Base-by-base conservation (phyloP, 176 grass and related monocot genomes). In the Pharus latifolius region DNA sequence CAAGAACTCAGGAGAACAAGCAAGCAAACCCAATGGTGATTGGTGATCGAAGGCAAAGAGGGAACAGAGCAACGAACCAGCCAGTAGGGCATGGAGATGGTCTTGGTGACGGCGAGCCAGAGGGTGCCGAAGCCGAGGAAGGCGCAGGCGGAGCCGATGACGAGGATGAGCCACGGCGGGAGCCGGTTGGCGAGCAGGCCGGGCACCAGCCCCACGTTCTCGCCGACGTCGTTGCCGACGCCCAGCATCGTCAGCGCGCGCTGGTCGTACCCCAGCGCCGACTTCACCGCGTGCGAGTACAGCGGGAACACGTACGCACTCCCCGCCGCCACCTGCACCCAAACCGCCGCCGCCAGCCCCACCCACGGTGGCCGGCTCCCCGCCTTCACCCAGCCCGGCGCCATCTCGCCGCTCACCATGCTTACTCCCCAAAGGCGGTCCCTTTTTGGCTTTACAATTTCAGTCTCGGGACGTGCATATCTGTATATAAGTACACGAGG, bases 271-370 rank as follows among this genome's bases (percentile, higher is more conserved):
- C 84, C 84, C 4, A 99, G 75, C 7, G 81, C 90, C 43, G 70
- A 65, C 70, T 88, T 98, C 20, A 89, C 25, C 44, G 87, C 71
- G 50, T 83, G 75, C 0, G 95, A 98, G 72, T 98, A 98, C 60
- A 98, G 90, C 64, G 87, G 95, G 81, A 98, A 98, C 26, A 84
- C 49, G 64, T 98, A 98, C 0, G 61, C 94, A 40, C 78, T 91
- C 24, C 94, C 94, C 9, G 89, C 94, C 7, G 84, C 95, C 67
- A 99, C 82, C 88, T 91, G 87, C 75, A 94, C 87, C 95, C 90
- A 94, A 50, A 85, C 90, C 43, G 90, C 87, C 30, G 95, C 87
- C 46, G 84, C 95, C 60, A 98, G 82, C 45, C 94, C 95, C 49
- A 98, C 78, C 95, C 95, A 98, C 37, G 90, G 89, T 24, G 89